These are phyloP conservation scores for Aspergillus fructus DNA, from an alignment of 2,329 filamentous ascomycete genomes.

Conservation along the genomic window DNA sequence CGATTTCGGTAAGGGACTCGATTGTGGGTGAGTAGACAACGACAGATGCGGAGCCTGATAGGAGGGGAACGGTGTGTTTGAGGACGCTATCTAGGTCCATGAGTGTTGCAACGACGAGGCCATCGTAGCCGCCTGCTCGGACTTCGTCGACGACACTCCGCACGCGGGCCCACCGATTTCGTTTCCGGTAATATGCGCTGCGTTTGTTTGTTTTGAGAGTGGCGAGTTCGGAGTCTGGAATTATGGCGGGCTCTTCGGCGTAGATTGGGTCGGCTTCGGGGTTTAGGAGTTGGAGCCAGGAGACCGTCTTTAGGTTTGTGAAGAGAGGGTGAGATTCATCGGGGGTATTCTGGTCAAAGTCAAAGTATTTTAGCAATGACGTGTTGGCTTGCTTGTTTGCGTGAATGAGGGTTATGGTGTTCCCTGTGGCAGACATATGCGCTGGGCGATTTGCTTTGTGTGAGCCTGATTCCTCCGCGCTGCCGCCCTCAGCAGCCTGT, in stretches of 20 bases:
- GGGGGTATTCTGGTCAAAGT: conserved; percentile 70
- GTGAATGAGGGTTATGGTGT: conserved; percentile 61
- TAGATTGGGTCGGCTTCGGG: conserved; percentile 76
- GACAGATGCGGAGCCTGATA: conserved; percentile 79
- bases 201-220: conserved; percentile 78
- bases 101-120: conserved; percentile 74
- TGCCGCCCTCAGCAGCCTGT: background rate
- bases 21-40: conserved; percentile 81
- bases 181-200: conserved; percentile 85
- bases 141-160: conserved; percentile 72
- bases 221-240: conserved; percentile 61
- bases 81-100: conserved; percentile 81
- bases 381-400: conserved; percentile 79
- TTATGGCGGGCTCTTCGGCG: conserved; percentile 59
- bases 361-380: conserved; percentile 83
- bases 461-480: conserved; percentile 19
- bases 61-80: conserved; percentile 71
- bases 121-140: conserved; percentile 74
- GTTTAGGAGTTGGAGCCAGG: conserved; percentile 86
- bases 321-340: conserved; percentile 72
- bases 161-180: conserved; percentile 73
- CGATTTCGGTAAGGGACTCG: conserved; percentile 74
- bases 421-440: conserved; percentile 50
- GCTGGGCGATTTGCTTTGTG: conserved; percentile 18
- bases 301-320: conserved; percentile 76